phyloP scores from a whole-genome alignment of 352 stramenopile genomes.

The Phytophthora cactorum region DNA sequence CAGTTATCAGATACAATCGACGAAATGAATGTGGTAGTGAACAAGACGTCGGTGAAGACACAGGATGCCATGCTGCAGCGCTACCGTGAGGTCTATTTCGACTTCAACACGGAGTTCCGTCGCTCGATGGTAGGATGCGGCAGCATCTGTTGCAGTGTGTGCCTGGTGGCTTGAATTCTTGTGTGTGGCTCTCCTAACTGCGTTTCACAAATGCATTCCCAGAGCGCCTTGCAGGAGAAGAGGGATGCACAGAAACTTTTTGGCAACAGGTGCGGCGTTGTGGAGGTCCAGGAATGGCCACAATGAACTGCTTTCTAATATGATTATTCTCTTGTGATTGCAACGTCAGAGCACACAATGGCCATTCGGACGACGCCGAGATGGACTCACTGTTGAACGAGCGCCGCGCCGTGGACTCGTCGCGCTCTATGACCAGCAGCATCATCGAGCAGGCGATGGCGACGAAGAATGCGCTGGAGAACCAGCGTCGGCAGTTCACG shows the following conservation, averaged over 20 bases:
- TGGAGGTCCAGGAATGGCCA: not conserved
- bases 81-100: conserved; percentile 96
- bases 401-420: conserved; percentile 79
- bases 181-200: conserved; percentile 1
- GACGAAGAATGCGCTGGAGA: conserved; percentile 88
- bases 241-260: conserved; percentile 85
- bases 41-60: conserved; percentile 74
- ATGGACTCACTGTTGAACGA: conserved; percentile 86
- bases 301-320: not conserved
- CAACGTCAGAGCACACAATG: conserved; percentile 46
- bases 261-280: conserved; percentile 57
- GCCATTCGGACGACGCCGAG: conserved; percentile 64
- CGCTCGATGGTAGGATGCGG: conserved; percentile 66
- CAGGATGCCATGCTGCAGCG: conserved; percentile 92
- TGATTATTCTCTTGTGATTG: conserved; percentile 1
- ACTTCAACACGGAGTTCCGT: conserved; percentile 96
- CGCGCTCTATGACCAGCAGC: conserved; percentile 78
- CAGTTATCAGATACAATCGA: conserved; percentile 88
- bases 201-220: not conserved
- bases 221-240: conserved; percentile 86
- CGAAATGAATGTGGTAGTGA: conserved; percentile 81
- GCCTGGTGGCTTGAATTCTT: not conserved
- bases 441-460: conserved; percentile 91
- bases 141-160: not conserved
- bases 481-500: conserved; percentile 90